Conservation (phyloP, 345 rosid species). For the Brassica juncea region DNA sequence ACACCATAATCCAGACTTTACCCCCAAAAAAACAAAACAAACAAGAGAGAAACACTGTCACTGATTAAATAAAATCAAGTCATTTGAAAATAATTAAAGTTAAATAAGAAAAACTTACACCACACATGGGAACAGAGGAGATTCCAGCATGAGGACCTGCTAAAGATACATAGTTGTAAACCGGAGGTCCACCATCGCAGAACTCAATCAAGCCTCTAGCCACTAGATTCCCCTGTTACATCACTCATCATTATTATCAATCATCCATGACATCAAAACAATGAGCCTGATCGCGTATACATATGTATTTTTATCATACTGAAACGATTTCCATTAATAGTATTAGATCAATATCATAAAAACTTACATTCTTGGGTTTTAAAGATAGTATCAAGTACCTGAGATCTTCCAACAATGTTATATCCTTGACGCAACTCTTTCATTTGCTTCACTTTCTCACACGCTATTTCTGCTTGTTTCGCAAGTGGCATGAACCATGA, state of each 20-base stretch:
- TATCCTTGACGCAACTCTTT: conserved; percentile 74
- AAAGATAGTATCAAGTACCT: conserved; percentile 50
- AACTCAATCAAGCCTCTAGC: conserved; percentile 84
- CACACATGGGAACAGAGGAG: conserved; percentile 93
- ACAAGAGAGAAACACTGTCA: neutral
- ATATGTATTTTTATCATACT: neutral
- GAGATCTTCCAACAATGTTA: conserved; percentile 89
- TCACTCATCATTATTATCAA: neutral
- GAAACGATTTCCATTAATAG: neutral
- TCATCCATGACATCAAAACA: neutral
- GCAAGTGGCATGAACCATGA: conserved; percentile 94
- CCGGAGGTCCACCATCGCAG: conserved; percentile 81
- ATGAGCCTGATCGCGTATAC: neutral
- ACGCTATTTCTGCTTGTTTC: conserved; percentile 66
- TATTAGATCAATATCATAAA: neutral
- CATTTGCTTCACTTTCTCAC: conserved; percentile 84
- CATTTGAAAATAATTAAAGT: neutral
- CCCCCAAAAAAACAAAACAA: neutral
- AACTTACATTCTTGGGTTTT: neutral
- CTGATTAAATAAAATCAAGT: neutral
- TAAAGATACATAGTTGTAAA: conserved; percentile 73
- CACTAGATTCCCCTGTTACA: conserved; percentile 80
- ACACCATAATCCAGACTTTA: conserved; percentile 77
- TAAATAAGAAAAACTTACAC: conserved; percentile 51
- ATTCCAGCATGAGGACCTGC: conserved; percentile 98